Evolutionary conservation across 257 asterid species (phyloP).

Genomic region (Oldenlandia corymbosa): DNA sequence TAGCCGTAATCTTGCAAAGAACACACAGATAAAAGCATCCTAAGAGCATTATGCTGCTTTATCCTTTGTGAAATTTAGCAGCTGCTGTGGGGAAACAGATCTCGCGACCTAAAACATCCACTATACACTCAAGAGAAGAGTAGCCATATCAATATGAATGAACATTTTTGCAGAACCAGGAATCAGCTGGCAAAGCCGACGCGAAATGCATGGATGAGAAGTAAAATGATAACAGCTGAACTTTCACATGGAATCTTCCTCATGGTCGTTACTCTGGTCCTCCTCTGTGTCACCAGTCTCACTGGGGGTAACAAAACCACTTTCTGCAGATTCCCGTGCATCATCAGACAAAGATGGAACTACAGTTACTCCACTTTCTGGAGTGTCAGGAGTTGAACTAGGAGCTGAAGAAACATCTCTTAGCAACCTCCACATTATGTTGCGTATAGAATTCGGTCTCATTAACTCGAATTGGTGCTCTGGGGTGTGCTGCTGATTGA

Average conservation of each 20-base stretch:
- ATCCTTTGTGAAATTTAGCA: neutral
- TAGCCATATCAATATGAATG: neutral
- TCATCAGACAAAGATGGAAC: constrained; percentile 3
- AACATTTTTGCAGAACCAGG: neutral
- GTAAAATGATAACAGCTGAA: neutral
- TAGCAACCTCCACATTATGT: constrained; percentile 28
- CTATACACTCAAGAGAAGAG: neutral
- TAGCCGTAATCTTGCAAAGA: neutral
- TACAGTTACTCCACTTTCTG: constrained; percentile 1
- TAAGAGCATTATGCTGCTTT: neutral
- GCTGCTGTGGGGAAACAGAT: neutral
- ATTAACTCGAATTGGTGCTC: constrained; percentile 43
- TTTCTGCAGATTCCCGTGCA: constrained; percentile 12
- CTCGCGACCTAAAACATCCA: neutral
- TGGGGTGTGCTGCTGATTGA: constrained; percentile 57
- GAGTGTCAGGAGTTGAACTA: constrained; percentile 11
- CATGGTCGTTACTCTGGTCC: constrained; percentile 4
- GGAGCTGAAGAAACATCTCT: constrained; percentile 26
- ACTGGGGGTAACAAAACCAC: constrained; percentile 9
- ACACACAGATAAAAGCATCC: neutral
- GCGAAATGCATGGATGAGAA: neutral
- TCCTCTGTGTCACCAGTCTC: constrained; percentile 17
- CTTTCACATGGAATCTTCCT: neutral
- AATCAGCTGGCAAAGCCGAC: too few species aligned
- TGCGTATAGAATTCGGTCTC: constrained; percentile 20